phyloP scores from a whole-genome alignment of 768 basidiomycete genomes.

The Trametes villosa region DNA sequence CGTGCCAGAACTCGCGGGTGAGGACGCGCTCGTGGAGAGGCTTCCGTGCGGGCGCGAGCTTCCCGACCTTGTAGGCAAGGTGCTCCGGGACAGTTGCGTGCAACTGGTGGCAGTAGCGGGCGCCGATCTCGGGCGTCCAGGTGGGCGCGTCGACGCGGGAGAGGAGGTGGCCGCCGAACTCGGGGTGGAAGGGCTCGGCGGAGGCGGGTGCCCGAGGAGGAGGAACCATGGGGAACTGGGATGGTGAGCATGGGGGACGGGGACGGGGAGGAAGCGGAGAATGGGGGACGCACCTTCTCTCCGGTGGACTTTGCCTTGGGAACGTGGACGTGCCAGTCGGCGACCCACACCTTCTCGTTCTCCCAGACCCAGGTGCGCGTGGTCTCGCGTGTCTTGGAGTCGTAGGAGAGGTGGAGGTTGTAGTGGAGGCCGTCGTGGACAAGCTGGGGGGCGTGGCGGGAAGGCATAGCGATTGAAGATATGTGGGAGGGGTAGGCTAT shows the following conservation, averaged over 20 bases:
- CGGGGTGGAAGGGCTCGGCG: slow-evolving; percentile 3
- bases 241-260: background rate
- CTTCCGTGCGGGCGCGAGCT: slow-evolving; percentile 15
- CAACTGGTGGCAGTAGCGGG: slow-evolving; percentile 27
- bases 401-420: slow-evolving; percentile 4
- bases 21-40: slow-evolving; percentile 17
- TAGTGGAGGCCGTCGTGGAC: slow-evolving; percentile 5
- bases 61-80: slow-evolving; percentile 24
- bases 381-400: slow-evolving; percentile 9
- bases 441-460: no score
- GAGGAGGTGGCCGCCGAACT: background rate
- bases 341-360: slow-evolving; percentile 7
- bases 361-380: slow-evolving; percentile 10
- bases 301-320: slow-evolving; percentile 19
- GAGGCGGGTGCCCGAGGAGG: background rate
- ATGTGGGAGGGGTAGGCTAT: background rate
- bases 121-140: slow-evolving; percentile 15
- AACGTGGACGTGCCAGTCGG: slow-evolving; percentile 6
- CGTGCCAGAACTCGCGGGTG: slow-evolving; percentile 20
- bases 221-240: slow-evolving; percentile 16
- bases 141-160: background rate
- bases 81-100: slow-evolving; percentile 25
- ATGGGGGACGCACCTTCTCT: slow-evolving; percentile 2
- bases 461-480: background rate
- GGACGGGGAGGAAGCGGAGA: background rate